Conservation (phyloP, 2,329 filamentous ascomycete genomes). For the Sporothrix mexicana region DNA sequence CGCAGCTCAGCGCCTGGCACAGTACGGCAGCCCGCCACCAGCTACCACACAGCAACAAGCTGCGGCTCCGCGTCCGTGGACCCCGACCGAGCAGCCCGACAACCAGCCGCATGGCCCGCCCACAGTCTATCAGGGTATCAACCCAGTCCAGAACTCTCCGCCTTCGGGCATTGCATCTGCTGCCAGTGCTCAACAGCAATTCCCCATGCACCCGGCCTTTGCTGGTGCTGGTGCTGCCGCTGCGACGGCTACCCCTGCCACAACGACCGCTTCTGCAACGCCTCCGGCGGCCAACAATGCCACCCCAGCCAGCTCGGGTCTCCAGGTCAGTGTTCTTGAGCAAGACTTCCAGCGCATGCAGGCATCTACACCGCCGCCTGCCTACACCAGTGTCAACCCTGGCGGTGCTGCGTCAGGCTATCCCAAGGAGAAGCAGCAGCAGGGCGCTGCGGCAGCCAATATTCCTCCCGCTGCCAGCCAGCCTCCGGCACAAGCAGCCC, state of each 20-base stretch:
- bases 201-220: slow-evolving; percentile 32
- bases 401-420: slow-evolving; percentile 66
- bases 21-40: slow-evolving; percentile 67
- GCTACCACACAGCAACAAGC: slow-evolving; percentile 46
- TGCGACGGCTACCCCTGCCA: slow-evolving; percentile 10
- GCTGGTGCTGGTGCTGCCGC: slow-evolving; percentile 1
- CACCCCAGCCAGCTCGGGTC: slow-evolving; percentile 48
- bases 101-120: slow-evolving; percentile 87
- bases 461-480: not conserved
- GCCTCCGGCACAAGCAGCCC: not conserved
- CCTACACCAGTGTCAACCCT: slow-evolving; percentile 80
- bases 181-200: not conserved
- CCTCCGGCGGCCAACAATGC: slow-evolving; percentile 44
- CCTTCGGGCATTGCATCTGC: slow-evolving; percentile 56
- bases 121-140: slow-evolving; percentile 86
- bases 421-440: slow-evolving; percentile 76
- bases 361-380: slow-evolving; percentile 86
- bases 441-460: slow-evolving; percentile 40
- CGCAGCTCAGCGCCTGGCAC: slow-evolving; percentile 78
- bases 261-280: slow-evolving; percentile 38
- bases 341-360: slow-evolving; percentile 86
- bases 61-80: slow-evolving; percentile 73
- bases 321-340: slow-evolving; percentile 75
- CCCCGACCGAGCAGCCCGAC: slow-evolving; percentile 88
- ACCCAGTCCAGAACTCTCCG: slow-evolving; percentile 68